Conservation (phyloP, 768 basidiomycete genomes). For the Tulasnella sp. region DNA sequence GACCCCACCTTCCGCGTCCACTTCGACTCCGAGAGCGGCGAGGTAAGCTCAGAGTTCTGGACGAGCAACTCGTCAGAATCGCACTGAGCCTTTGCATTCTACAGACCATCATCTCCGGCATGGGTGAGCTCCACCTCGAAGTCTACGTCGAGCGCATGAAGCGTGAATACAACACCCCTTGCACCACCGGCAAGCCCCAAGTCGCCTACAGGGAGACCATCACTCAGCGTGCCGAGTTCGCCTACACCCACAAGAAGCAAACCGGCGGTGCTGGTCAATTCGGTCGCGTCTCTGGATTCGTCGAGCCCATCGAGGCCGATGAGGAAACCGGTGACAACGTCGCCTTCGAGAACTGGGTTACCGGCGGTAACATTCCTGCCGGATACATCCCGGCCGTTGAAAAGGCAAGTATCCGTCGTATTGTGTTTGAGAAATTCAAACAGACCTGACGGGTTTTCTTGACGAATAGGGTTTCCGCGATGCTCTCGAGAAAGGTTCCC, state of each 20-base stretch:
- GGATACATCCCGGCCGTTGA: constrained; percentile 93
- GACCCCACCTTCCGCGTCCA: constrained; percentile 99
- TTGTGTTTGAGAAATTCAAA: neutral
- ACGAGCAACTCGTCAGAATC: constrained; percentile 11
- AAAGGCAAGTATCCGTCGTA: constrained; percentile 54
- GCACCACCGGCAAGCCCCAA: constrained; percentile 89
- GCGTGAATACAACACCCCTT: constrained; percentile 93
- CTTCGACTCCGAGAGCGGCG: constrained; percentile 88
- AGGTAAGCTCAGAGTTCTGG: constrained; percentile 49
- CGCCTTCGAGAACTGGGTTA: constrained; percentile 80
- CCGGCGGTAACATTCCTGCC: constrained; percentile 87
- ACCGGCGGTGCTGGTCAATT: constrained; percentile 96
- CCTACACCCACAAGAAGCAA: constrained; percentile 97
- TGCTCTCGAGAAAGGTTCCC: constrained; percentile 83
- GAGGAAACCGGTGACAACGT: constrained; percentile 74
- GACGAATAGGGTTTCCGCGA: constrained; percentile 80
- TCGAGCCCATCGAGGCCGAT: constrained; percentile 83
- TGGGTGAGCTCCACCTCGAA: constrained; percentile 98
- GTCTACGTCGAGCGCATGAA: constrained; percentile 99
- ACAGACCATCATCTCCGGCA: constrained; percentile 77
- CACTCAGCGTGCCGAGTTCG: constrained; percentile 74
- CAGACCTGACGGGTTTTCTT: neutral
- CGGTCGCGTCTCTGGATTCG: constrained; percentile 83
- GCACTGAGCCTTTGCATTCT: neutral
- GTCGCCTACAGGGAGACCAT: constrained; percentile 97